A percentile compares a stretch with the other conserved stretches of the same genome.
These are phyloP conservation scores for Leccinum broughii DNA, from an alignment of 768 basidiomycete species.

Conservation along the genomic window DNA sequence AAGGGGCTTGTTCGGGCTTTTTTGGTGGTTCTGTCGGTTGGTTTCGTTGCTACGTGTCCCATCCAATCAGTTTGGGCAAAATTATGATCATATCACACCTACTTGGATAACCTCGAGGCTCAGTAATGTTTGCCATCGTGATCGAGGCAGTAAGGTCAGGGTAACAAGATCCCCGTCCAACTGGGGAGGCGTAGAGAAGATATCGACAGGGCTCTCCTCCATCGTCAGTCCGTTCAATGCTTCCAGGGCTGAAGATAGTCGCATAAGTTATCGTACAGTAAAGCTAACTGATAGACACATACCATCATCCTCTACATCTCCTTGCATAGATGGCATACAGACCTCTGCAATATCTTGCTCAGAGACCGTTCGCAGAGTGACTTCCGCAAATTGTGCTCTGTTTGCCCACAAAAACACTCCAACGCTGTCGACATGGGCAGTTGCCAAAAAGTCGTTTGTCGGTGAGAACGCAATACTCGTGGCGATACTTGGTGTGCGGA, in stretches of 20 bases:
- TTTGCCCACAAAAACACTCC: slow-evolving; percentile 99
- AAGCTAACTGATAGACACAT: slow-evolving; percentile 15
- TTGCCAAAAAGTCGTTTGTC: slow-evolving; percentile 93
- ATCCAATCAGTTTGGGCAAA: not conserved
- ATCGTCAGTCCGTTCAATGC: slow-evolving; percentile 64
- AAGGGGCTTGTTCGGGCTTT: slow-evolving; percentile 92
- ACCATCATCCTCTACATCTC: slow-evolving; percentile 80
- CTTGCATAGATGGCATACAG: slow-evolving; percentile 82
- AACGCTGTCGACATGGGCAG: slow-evolving; percentile 90
- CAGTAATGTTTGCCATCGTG: slow-evolving; percentile 95
- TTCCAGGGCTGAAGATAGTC: slow-evolving; percentile 54
- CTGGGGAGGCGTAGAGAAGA: slow-evolving; percentile 85
- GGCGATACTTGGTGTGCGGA: slow-evolving; percentile 83
- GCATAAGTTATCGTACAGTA: slow-evolving; percentile 8
- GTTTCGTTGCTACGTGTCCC: slow-evolving; percentile 72
- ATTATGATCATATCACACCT: slow-evolving; percentile 19
- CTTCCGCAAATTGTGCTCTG: slow-evolving; percentile 88
- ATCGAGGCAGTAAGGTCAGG: slow-evolving; percentile 85
- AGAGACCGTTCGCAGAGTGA: slow-evolving; percentile 75
- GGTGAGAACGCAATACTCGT: slow-evolving; percentile 93
- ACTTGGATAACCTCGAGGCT: slow-evolving; percentile 95
- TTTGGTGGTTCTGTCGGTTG: slow-evolving; percentile 97
- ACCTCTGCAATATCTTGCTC: slow-evolving; percentile 74
- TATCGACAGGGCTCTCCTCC: slow-evolving; percentile 61
- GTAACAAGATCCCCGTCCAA: slow-evolving; percentile 91